Percentiles rank a stretch among this genome's conserved stretches.
These are phyloP conservation scores for Groenewaldozyma sp. DNA, from an alignment of 1,139 yeast species.

Conservation along the genomic window DNA sequence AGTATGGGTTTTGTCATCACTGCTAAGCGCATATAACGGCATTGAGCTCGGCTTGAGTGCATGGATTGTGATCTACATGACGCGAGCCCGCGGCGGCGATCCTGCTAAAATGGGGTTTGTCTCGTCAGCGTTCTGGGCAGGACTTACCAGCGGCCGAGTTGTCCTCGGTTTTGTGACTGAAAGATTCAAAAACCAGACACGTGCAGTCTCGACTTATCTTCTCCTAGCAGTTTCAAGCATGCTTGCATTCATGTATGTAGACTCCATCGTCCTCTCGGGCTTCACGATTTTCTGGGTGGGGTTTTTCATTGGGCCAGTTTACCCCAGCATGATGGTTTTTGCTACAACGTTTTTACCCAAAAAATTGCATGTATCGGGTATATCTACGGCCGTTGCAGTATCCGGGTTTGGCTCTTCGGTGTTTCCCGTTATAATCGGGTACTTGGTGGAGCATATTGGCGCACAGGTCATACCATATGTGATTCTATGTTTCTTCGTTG, in stretches of 20 bases:
- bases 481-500: conserved; percentile 7
- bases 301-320: conserved; percentile 64
- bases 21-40: conserved; percentile 56
- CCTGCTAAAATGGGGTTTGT: conserved; percentile 46
- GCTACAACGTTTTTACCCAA: conserved; percentile 53
- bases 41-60: conserved; percentile 62
- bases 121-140: conserved; percentile 66
- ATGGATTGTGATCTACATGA: conserved; percentile 57
- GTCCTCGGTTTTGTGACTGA: conserved; percentile 31
- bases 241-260: conserved; percentile 20
- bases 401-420: conserved; percentile 72
- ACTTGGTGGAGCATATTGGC: conserved; percentile 16
- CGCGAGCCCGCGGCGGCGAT: conserved; percentile 45
- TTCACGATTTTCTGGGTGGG: conserved; percentile 48
- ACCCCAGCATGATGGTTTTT: conserved; percentile 63
- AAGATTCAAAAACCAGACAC: conserved; percentile 15
- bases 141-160: conserved; percentile 53
- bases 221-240: conserved; percentile 14
- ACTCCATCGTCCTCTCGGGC: conserved; percentile 19
- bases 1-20: conserved; percentile 49
- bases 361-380: conserved; percentile 51
- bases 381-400: conserved; percentile 66
- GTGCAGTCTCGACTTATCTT: conserved; percentile 15
- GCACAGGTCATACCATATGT: conserved; percentile 11
- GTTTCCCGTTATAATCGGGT: conserved; percentile 22